These are phyloP conservation scores for Mycosphaerelloides madeirae DNA, from an alignment of 2,329 filamentous ascomycete species.

Conservation along the genomic window DNA sequence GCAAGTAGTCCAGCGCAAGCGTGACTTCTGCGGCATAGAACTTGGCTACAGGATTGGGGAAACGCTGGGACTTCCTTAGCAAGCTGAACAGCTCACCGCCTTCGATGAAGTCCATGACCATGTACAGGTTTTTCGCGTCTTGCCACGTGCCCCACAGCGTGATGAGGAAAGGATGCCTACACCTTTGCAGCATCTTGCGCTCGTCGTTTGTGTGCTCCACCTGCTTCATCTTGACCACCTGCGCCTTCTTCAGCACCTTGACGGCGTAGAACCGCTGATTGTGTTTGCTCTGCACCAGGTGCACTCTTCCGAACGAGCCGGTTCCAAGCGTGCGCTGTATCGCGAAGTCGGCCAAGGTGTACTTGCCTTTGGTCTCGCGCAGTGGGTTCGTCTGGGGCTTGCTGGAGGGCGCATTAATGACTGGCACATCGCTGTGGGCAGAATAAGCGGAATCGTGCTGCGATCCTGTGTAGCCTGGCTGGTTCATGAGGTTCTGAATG, in stretches of 20 bases:
- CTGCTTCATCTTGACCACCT: slow-evolving; percentile 99
- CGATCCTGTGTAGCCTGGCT: slow-evolving; percentile 41
- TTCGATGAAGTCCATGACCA: slow-evolving; percentile 99
- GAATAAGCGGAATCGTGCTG: slow-evolving; percentile 35
- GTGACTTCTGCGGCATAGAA: slow-evolving; percentile 99
- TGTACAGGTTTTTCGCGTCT: slow-evolving; percentile 91
- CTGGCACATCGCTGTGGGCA: slow-evolving; percentile 32
- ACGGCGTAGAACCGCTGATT: slow-evolving; percentile 98
- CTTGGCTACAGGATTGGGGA: slow-evolving; percentile 97
- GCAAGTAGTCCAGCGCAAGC: slow-evolving; percentile 88
- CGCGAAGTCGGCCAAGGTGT: slow-evolving; percentile 84
- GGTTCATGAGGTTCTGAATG: slow-evolving; percentile 80
- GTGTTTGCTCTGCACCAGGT: slow-evolving; percentile 95
- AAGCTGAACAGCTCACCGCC: slow-evolving; percentile 96
- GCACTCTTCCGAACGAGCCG: slow-evolving; percentile 92
- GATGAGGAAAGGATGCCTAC: slow-evolving; percentile 96
- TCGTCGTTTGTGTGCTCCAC: slow-evolving; percentile 99
- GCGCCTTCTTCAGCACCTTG: slow-evolving; percentile 96
- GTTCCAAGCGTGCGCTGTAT: slow-evolving; percentile 90
- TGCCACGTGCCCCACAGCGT: slow-evolving; percentile 99
- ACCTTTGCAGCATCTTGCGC: slow-evolving; percentile 87
- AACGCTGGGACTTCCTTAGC: slow-evolving; percentile 93
- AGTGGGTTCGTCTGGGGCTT: slow-evolving; percentile 32
- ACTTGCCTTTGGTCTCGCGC: slow-evolving; percentile 91
- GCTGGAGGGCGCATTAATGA: slow-evolving; percentile 32